These are phyloP conservation scores for Rubroboletus pulcherrimus DNA, from an alignment of 768 basidiomycete genomes.

Conservation along the genomic window DNA sequence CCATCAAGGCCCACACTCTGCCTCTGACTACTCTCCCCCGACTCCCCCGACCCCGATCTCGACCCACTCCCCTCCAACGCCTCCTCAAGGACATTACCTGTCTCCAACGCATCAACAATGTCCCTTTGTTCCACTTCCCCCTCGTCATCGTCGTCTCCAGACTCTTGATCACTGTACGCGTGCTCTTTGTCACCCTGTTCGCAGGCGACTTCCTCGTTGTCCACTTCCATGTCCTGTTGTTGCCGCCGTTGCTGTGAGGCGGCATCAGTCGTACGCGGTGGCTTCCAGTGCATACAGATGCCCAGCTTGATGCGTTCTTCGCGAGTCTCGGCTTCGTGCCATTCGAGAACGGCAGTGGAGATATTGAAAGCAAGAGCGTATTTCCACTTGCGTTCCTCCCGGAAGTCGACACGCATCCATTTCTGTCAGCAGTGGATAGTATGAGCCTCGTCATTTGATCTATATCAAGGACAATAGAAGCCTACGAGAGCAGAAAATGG, in stretches of 20 bases:
- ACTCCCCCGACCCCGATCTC: conserved; percentile 26
- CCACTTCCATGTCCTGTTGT: conserved; percentile 31
- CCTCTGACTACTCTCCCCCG: conserved; percentile 36
- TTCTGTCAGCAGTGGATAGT: conserved; percentile 47
- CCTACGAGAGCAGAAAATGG: neutral
- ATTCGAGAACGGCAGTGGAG: conserved; percentile 78
- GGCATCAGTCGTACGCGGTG: conserved; percentile 34
- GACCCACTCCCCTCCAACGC: conserved; percentile 43
- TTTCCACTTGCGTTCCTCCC: conserved; percentile 94
- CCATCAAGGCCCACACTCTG: conserved; percentile 26
- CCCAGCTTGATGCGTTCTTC: conserved; percentile 65
- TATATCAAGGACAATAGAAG: neutral
- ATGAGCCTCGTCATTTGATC: conserved; percentile 7
- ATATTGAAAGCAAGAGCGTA: conserved; percentile 77
- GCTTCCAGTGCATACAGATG: conserved; percentile 65
- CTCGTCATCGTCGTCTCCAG: conserved; percentile 57
- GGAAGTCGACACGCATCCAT: conserved; percentile 96
- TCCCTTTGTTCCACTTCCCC: conserved; percentile 53
- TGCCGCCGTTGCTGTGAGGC: conserved; percentile 31
- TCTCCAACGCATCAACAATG: conserved; percentile 58
- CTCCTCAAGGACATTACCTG: conserved; percentile 51
- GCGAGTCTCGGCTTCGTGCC: conserved; percentile 70
- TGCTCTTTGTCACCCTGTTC: conserved; percentile 25
- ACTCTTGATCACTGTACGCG: conserved; percentile 33
- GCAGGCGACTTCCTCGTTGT: conserved; percentile 17